Evolutionary conservation across 2,329 filamentous ascomycete genomes (phyloP).

Genomic region (Cladosporium sp.): DNA sequence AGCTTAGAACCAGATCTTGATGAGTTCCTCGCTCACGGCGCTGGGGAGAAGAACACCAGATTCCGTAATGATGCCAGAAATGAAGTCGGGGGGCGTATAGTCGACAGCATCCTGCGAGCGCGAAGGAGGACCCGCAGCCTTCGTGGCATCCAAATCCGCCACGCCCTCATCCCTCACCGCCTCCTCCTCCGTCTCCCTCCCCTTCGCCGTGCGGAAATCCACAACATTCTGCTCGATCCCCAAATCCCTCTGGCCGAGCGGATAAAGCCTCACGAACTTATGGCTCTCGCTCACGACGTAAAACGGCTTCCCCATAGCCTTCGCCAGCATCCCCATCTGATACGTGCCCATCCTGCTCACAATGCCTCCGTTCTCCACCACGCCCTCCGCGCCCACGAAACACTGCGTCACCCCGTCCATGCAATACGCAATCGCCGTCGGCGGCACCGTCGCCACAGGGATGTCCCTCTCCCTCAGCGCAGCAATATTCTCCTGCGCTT

Average conservation of each 20-base stretch:
- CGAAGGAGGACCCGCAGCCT: constrained; percentile 5
- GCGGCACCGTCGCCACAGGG: constrained; percentile 75
- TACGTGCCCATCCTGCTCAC: constrained; percentile 83
- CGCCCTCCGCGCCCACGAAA: constrained; percentile 70
- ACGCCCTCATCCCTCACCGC: constrained; percentile 23
- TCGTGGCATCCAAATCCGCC: constrained; percentile 26
- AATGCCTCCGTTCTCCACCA: constrained; percentile 90
- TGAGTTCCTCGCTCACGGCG: constrained; percentile 66
- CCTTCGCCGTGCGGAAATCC: constrained; percentile 60
- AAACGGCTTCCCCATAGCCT: constrained; percentile 68
- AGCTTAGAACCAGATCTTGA: constrained; percentile 45
- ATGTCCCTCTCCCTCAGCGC: constrained; percentile 70
- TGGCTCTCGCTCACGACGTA: constrained; percentile 94
- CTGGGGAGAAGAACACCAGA: constrained; percentile 67
- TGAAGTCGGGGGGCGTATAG: constrained; percentile 60
- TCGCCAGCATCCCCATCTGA: constrained; percentile 79
- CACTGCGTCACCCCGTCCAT: constrained; percentile 69
- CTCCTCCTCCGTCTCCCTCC: constrained; percentile 17
- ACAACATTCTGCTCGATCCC: constrained; percentile 75
- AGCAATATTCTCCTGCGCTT: constrained; percentile 67
- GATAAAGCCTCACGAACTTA: constrained; percentile 89
- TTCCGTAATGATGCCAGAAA: constrained; percentile 72
- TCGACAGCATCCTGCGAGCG: constrained; percentile 56
- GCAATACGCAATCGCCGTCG: constrained; percentile 73
- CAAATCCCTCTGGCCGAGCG: constrained; percentile 74